These are phyloP conservation scores for Pseudogymnoascus sp. DNA, from an alignment of 2,329 filamentous ascomycete species.

Conservation along the genomic window DNA sequence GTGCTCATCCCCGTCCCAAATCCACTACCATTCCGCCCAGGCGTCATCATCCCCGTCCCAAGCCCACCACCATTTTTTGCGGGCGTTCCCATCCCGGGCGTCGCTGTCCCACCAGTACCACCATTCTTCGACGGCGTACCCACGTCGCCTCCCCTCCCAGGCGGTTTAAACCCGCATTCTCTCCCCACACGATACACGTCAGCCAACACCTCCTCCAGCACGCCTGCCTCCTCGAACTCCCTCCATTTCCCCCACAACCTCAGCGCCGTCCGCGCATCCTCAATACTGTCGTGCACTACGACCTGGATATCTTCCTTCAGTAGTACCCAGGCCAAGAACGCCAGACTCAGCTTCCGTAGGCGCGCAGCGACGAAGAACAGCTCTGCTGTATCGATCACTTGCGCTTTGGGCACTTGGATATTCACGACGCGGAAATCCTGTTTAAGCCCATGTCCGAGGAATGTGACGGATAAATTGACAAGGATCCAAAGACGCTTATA, in stretches of 20 bases:
- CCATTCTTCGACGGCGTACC: background rate
- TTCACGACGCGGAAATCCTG: conserved; percentile 98
- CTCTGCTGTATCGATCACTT: conserved; percentile 91
- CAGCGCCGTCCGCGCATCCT: conserved; percentile 85
- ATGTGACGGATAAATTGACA: conserved; percentile 86
- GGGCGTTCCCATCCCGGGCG: background rate
- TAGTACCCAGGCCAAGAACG: conserved; percentile 84
- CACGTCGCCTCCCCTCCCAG: conserved; percentile 21
- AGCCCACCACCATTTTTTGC: background rate
- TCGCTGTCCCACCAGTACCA: background rate
- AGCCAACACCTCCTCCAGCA: conserved; percentile 72
- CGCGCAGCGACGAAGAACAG: conserved; percentile 77
- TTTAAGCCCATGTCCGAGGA: conserved; percentile 85
- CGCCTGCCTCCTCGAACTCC: conserved; percentile 79
- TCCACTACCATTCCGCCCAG: background rate
- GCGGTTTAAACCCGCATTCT: conserved; percentile 49
- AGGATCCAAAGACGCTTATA: conserved; percentile 99
- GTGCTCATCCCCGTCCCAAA: background rate
- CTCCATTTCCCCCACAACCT: conserved; percentile 83
- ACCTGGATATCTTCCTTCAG: conserved; percentile 91
- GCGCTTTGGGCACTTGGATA: conserved; percentile 81
- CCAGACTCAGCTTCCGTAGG: conserved; percentile 77
- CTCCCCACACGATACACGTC: conserved; percentile 68
- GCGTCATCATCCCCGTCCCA: background rate
- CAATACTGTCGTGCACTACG: conserved; percentile 87